Conservation (phyloP, 345 rosid genomes). For the Geranium brycei region DNA sequence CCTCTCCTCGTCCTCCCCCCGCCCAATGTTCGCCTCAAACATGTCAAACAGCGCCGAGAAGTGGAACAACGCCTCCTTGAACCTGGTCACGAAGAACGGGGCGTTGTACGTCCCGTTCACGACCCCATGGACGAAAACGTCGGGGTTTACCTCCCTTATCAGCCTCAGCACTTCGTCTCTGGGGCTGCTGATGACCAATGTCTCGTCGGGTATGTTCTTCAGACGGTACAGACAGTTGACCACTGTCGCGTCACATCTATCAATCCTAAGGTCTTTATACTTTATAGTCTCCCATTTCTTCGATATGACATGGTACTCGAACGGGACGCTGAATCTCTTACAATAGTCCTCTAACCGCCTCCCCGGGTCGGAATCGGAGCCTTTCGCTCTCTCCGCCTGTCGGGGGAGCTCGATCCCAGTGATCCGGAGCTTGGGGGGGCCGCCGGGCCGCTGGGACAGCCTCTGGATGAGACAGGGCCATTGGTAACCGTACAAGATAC, state of each 20-base stretch:
- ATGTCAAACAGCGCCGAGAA: conserved; percentile 58
- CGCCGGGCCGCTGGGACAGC: conserved; percentile 25
- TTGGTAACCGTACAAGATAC: conserved; percentile 59
- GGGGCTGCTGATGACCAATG: conserved; percentile 32
- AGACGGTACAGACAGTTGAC: conserved; percentile 48
- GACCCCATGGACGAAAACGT: conserved; percentile 49
- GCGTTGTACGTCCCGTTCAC: conserved; percentile 52
- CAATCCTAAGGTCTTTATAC: conserved; percentile 46
- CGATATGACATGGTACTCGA: conserved; percentile 44
- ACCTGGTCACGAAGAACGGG: conserved; percentile 55
- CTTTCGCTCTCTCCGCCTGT: not conserved
- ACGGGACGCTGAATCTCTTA: conserved; percentile 46
- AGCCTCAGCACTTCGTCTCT: conserved; percentile 49
- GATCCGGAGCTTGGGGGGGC: conserved; percentile 53
- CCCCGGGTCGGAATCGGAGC: conserved; percentile 57
- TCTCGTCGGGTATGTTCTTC: conserved; percentile 55
- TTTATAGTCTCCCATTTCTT: conserved; percentile 61
- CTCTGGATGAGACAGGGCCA: conserved; percentile 74
- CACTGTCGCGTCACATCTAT: conserved; percentile 38
- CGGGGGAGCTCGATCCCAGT: conserved; percentile 76
- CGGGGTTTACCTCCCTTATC: conserved; percentile 42
- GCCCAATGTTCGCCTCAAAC: conserved; percentile 31
- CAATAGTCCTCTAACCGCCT: conserved; percentile 41
- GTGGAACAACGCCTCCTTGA: conserved; percentile 54
- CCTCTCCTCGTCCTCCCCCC: conserved; percentile 38